phyloP scores from a whole-genome alignment of 208 protist species.

The Acanthamoeba lugdunensis region DNA sequence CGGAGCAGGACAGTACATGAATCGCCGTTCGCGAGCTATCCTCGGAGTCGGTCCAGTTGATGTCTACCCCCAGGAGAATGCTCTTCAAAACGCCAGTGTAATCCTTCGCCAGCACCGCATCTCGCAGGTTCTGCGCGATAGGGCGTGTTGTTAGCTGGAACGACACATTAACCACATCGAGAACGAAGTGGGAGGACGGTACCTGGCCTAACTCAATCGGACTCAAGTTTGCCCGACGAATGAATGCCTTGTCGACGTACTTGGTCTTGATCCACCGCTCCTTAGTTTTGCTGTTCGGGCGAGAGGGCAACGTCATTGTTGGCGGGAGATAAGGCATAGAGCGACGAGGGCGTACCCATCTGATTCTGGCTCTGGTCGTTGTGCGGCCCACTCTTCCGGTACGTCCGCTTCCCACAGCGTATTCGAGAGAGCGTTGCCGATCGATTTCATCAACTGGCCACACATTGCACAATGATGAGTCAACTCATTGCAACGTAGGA shows the following conservation, averaged over 20 bases:
- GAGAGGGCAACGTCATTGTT: not conserved
- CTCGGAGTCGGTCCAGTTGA: constrained; percentile 42
- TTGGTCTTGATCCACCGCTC: constrained; percentile 57
- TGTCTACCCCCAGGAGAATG: not conserved
- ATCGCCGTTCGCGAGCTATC: not conserved
- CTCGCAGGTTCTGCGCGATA: not conserved
- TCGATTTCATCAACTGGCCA: constrained; percentile 59
- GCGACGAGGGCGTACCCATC: not conserved
- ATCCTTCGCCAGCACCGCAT: constrained; percentile 31
- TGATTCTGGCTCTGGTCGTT: constrained; percentile 28
- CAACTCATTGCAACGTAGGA: not conserved
- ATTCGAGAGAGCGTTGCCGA: constrained; percentile 17
- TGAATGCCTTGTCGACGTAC: constrained; percentile 44
- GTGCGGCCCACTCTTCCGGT: not conserved
- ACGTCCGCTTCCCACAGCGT: constrained; percentile 38
- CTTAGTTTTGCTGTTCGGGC: constrained; percentile 10
- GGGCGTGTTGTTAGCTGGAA: not conserved
- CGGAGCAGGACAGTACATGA: not conserved
- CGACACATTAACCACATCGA: not conserved
- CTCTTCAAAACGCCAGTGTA: not conserved
- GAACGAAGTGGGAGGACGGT: not conserved
- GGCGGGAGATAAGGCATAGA: not conserved
- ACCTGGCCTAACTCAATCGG: not conserved
- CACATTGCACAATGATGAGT: not conserved
- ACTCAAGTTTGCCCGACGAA: not conserved